A percentile compares a stretch with the other conserved stretches of the same genome.
These are phyloP conservation scores for Wickerhamiella azymoides DNA, from an alignment of 805 yeast species.

Conservation along the genomic window DNA sequence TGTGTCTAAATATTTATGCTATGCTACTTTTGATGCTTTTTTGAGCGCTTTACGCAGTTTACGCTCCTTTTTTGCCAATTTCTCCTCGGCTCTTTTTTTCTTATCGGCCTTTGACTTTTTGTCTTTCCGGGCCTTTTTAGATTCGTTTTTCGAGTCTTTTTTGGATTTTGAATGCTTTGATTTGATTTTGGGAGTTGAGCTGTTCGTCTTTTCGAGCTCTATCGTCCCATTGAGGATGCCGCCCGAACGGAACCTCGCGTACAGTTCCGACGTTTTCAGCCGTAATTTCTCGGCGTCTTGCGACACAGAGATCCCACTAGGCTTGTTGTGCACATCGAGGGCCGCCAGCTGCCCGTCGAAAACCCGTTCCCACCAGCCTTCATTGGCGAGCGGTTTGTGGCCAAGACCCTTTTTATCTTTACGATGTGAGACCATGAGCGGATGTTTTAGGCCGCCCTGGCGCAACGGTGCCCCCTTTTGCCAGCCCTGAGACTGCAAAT, in stretches of 20 bases:
- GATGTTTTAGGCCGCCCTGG: conserved; percentile 68
- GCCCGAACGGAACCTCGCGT: conserved; percentile 76
- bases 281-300: conserved; percentile 33
- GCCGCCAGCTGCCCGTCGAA: conserved; percentile 86
- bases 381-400: conserved; percentile 54
- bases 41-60: background rate
- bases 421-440: conserved; percentile 81
- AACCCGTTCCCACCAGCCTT: conserved; percentile 93
- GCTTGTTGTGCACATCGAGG: conserved; percentile 37
- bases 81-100: conserved; percentile 1
- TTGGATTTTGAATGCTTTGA: conserved; percentile 9
- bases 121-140: conserved; percentile 1
- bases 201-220: background rate
- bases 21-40: background rate
- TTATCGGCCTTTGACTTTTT: conserved; percentile 1
- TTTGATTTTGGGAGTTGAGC: background rate
- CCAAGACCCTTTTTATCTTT: conserved; percentile 87
- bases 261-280: conserved; percentile 48
- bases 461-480: conserved; percentile 74
- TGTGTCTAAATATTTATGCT: background rate
- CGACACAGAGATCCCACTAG: conserved; percentile 27
- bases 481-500: conserved; percentile 79
- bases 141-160: conserved; percentile 1
- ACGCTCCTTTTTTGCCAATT: background rate
- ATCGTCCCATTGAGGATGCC: conserved; percentile 68